Percentiles rank a stretch among this genome's conserved stretches.
These are phyloP conservation scores for Ustilago tritici DNA, from an alignment of 1,284 basidiomycete genomes.

Conservation along the genomic window DNA sequence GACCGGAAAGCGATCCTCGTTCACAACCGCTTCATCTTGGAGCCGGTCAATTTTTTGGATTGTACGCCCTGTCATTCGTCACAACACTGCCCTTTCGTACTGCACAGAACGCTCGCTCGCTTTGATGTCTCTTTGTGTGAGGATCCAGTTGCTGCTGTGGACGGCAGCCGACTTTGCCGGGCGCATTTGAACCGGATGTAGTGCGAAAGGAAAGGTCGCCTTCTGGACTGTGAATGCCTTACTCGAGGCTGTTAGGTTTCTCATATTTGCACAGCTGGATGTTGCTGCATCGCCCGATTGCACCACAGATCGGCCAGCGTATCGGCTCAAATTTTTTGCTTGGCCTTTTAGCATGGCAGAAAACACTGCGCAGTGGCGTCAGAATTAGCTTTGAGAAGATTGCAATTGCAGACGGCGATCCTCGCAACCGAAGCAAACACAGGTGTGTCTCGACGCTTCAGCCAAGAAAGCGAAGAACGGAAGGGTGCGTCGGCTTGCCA, in stretches of 20 bases:
- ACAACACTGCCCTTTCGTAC: not conserved
- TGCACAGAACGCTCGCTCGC: not conserved
- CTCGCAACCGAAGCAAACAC: not conserved
- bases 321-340: not conserved
- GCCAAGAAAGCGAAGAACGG: not conserved
- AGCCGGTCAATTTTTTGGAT: too few relatives aligned
- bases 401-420: slow-evolving; percentile 9
- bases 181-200: slow-evolving; percentile 1
- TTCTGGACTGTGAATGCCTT: not conserved
- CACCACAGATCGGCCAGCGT: not conserved
- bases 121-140: too few relatives aligned
- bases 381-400: slow-evolving; percentile 2
- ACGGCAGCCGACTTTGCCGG: slow-evolving; percentile 7
- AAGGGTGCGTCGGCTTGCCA: slow-evolving; percentile 2
- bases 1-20: slow-evolving; percentile 5
- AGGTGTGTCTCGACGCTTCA: not conserved
- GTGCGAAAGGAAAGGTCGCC: not conserved
- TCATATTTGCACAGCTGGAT: not conserved
- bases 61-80: not conserved
- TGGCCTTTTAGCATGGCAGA: not conserved
- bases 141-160: not conserved
- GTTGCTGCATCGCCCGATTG: not conserved
- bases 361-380: slow-evolving; percentile 16
- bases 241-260: not conserved
- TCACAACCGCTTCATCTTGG: slow-evolving; percentile 1